Percentiles rank a stretch among this genome's conserved stretches.
Evolutionary conservation across 441 rosid species (phyloP).

Genomic region (Gossypium trilobum): DNA sequence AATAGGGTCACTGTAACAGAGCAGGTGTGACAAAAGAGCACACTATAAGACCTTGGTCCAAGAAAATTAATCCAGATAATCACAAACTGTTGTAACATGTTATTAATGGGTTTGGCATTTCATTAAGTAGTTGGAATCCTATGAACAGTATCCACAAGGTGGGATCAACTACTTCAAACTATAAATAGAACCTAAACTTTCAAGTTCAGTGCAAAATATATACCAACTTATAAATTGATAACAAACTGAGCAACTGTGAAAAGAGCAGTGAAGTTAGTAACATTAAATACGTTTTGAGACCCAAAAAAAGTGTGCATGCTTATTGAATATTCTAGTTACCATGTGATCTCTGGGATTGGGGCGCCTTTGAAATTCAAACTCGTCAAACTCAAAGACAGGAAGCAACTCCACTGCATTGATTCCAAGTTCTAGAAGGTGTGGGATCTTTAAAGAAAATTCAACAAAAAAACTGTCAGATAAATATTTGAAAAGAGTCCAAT

Average conservation of each 20-base stretch:
- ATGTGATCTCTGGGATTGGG: constrained; percentile 87
- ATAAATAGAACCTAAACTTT: background rate
- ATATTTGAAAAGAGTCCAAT: constrained; percentile 10
- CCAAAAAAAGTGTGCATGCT: background rate
- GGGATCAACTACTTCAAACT: background rate
- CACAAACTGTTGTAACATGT: background rate
- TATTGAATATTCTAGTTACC: constrained; percentile 36
- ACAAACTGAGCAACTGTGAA: background rate
- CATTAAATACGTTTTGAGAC: background rate
- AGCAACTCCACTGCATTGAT: constrained; percentile 86
- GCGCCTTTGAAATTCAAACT: constrained; percentile 84
- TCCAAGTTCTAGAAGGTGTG: constrained; percentile 82
- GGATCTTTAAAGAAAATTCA: constrained; percentile 46
- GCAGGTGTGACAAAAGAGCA: background rate
- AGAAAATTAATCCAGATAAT: background rate
- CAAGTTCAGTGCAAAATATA: background rate
- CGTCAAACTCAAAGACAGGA: constrained; percentile 89
- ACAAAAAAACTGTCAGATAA: constrained; percentile 21
- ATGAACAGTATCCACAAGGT: background rate
- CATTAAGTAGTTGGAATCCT: background rate
- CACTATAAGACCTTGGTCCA: background rate
- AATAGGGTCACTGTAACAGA: background rate
- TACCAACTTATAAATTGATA: background rate
- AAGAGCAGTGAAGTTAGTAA: background rate
- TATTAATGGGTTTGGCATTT: background rate